These are phyloP conservation scores for Lactuca saligna DNA, from an alignment of 129 eudicot genomes.

Conservation along the genomic window DNA sequence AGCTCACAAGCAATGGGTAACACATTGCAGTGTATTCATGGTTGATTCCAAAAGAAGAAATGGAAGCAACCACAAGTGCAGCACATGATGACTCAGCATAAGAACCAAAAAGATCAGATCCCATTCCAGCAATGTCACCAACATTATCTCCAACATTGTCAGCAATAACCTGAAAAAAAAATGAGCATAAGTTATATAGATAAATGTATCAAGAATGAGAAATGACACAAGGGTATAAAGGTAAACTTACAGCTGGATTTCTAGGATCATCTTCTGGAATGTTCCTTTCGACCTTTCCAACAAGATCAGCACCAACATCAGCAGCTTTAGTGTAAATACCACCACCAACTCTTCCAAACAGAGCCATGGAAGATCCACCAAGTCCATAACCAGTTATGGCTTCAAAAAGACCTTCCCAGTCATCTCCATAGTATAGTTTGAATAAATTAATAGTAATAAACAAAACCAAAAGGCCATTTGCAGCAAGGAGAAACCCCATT, in stretches of 20 bases:
- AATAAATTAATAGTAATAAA: slow-evolving; percentile 55
- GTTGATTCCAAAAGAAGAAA: slow-evolving; percentile 68
- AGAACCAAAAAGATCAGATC: slow-evolving; percentile 77
- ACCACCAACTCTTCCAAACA: slow-evolving; percentile 84
- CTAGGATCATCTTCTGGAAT: slow-evolving; percentile 37
- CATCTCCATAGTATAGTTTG: slow-evolving; percentile 68
- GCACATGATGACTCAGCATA: slow-evolving; percentile 83
- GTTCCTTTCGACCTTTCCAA: slow-evolving; percentile 63
- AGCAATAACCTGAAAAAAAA: slow-evolving; percentile 61
- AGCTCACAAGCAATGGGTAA: slow-evolving; percentile 68
- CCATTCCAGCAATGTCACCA: slow-evolving; percentile 86
- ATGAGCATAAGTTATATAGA: neutral
- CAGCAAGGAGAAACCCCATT: slow-evolving; percentile 79
- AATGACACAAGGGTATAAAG: neutral
- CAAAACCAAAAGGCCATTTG: slow-evolving; percentile 70
- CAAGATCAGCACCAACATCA: slow-evolving; percentile 82
- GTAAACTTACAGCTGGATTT: slow-evolving; percentile 67
- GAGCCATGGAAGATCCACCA: slow-evolving; percentile 83
- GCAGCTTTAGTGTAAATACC: slow-evolving; percentile 80
- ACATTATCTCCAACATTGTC: slow-evolving; percentile 82
- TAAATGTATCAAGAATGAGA: neutral
- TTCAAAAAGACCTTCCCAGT: slow-evolving; percentile 83
- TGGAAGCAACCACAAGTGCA: slow-evolving; percentile 77
- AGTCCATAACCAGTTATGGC: slow-evolving; percentile 80
- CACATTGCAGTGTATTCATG: slow-evolving; percentile 70